Evolutionary conservation across 371 early-diverging fungal species (phyloP), one percentile per base, ranked within the genome.

Genomic region (Lichtheimia hyalospora): DNA sequence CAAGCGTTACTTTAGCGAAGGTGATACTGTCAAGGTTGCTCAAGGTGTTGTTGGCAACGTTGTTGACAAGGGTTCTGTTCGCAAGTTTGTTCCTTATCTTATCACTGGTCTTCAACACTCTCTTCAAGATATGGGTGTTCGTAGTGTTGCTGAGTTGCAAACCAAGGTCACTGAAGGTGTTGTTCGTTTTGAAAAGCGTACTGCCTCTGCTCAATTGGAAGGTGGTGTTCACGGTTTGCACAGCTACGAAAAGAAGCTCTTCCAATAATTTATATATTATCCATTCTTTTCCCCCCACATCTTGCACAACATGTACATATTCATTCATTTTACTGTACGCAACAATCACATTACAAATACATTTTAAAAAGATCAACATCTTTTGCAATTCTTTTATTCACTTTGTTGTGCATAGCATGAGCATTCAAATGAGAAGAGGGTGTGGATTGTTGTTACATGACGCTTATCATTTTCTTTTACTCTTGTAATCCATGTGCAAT

Each of bases 21-120:
- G 86, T 40, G 96, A 95, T 84, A 87, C 85, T 58, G 89, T 96
- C 84, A 98, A 98, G 87, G 98, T 98, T 21, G 98, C 98, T n/a
- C 98, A 98, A 79, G 98, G 98, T 68, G 95, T 94, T 43, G 86
- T 96, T 44, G 98, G 98, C 41, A 90, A 93, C 6, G 97, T 98
- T 40, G 86, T 95, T 42, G 98, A 98, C 74, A 96, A 96, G 89
- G 98, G 98, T 39, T 89, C 88, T 28, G 92, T 96, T 66, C 92
- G 93, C 82, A 92, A 91, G 80, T 96, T 93, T 64, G 67, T 95
- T 50, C 86, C 89, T 15, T 97, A 97, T 77, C 82, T 98, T 49
- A 82, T 86, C 58, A 90, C 95, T 52, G 98, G 98, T 65, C 84
- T 98, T 40, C 96, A 98, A 82, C 98, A 98, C 74, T 90, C 92